Conservation (phyloP, 345 rosid species). For the Camelina neglecta region DNA sequence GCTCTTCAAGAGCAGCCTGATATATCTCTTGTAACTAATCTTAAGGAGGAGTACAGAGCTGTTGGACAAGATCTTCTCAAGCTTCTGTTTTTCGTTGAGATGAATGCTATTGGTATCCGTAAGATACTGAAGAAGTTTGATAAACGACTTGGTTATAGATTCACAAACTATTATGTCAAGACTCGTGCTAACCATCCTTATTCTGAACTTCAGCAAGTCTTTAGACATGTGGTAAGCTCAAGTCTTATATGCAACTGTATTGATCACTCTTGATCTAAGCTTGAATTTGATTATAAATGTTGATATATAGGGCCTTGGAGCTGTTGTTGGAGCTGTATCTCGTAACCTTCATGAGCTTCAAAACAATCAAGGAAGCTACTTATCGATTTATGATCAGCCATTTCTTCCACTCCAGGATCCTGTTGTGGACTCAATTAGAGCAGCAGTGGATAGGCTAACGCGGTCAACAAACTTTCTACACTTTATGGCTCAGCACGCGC, state of each 20-base stretch:
- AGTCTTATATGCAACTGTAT: neutral
- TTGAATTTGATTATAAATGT: conserved; percentile 3
- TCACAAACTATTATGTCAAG: conserved; percentile 91
- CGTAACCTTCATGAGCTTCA: conserved; percentile 98
- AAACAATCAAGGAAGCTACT: conserved; percentile 88
- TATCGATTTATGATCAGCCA: conserved; percentile 91
- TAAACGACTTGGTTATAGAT: conserved; percentile 89
- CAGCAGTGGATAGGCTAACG: conserved; percentile 87
- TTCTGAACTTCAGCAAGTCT: conserved; percentile 97
- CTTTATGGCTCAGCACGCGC: conserved; percentile 91
- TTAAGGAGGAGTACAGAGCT: conserved; percentile 71
- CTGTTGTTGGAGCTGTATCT: conserved; percentile 96
- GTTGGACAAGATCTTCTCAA: conserved; percentile 80
- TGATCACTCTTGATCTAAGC: conserved; percentile 6
- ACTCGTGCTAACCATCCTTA: conserved; percentile 99
- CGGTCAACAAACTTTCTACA: conserved; percentile 87
- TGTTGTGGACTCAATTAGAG: conserved; percentile 75
- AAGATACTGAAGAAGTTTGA: conserved; percentile 96
- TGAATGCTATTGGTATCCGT: conserved; percentile 90
- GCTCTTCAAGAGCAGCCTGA: conserved; percentile 61
- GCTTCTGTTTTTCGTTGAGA: conserved; percentile 83
- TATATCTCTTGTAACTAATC: conserved; percentile 55
- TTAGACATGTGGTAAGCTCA: conserved; percentile 86
- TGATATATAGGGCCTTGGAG: conserved; percentile 79
- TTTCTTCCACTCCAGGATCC: conserved; percentile 86